These are phyloP conservation scores for Termitomyces sp. DNA, from an alignment of 768 basidiomycete species.

Conservation along the genomic window DNA sequence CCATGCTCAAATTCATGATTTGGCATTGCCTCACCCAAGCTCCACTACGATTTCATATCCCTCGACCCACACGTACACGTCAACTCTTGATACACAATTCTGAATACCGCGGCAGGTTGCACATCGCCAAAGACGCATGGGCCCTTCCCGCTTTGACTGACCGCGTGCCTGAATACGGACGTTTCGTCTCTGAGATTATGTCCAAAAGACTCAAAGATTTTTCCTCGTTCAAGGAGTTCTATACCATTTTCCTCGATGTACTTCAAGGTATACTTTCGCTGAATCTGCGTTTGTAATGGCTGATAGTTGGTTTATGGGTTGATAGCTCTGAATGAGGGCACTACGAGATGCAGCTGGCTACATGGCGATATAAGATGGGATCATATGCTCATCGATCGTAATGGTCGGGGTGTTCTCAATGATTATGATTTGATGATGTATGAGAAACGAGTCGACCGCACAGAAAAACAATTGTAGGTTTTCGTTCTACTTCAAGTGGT, in stretches of 20 bases:
- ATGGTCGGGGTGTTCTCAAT: not conserved
- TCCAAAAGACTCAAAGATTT: not conserved
- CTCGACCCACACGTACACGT: not conserved
- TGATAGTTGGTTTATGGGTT: not conserved
- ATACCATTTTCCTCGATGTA: not conserved
- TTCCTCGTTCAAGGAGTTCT: not conserved
- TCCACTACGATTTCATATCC: not conserved
- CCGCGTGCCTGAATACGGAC: not conserved
- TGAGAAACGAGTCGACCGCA: too few relatives aligned
- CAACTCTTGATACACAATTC: not conserved
- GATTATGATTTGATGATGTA: too few relatives aligned
- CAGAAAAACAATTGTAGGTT: too few relatives aligned
- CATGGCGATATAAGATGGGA: not conserved
- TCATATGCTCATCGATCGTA: not conserved
- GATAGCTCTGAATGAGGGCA: not conserved
- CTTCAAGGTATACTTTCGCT: not conserved
- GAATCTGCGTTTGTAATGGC: not conserved
- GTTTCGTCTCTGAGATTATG: not conserved
- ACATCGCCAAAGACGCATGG: not conserved
- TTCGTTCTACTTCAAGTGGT: too few relatives aligned
- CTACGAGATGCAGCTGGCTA: not conserved
- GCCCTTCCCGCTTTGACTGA: not conserved
- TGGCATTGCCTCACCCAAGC: not conserved
- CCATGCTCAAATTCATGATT: not conserved
- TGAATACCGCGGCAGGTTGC: not conserved